Conservation (phyloP, 1,284 basidiomycete species). For the Salmacisia buchloeana region DNA sequence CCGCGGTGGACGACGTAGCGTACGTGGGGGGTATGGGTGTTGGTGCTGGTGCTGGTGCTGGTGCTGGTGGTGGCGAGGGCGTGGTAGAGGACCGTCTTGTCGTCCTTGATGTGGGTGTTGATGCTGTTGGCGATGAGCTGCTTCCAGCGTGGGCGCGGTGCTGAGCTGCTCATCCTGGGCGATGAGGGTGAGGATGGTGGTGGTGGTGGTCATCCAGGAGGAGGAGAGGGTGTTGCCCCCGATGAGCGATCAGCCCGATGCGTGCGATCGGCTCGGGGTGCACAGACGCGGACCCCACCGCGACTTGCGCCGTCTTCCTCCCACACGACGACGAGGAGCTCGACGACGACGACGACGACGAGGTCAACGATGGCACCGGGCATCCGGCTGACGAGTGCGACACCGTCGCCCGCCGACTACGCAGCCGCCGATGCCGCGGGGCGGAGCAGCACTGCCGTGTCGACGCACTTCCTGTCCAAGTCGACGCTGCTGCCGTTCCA, state of each 20-base stretch:
- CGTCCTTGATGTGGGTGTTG: constrained; percentile 32
- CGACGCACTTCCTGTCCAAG: not conserved
- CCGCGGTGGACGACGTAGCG: constrained; percentile 51
- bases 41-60: not conserved
- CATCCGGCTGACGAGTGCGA: constrained; percentile 1
- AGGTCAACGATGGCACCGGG: not conserved
- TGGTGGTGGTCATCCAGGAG: not conserved
- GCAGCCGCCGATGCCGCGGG: not conserved
- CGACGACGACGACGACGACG: not conserved
- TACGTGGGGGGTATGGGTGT: constrained; percentile 21
- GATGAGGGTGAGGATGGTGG: not conserved
- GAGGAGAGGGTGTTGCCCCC: not conserved
- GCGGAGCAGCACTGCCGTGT: not conserved
- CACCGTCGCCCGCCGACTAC: not conserved
- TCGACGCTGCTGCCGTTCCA: constrained; percentile 40
- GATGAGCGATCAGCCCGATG: not conserved
- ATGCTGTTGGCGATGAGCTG: constrained; percentile 28
- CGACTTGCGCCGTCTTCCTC: not conserved
- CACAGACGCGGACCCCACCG: no score
- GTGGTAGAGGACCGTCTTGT: constrained; percentile 44
- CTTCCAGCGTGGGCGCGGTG: constrained; percentile 39
- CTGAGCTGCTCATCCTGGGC: not conserved
- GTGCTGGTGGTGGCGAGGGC: constrained; percentile 36
- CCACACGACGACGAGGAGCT: not conserved
- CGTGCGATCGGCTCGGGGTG: no score